A percentile compares a stretch with the other conserved stretches of the same genome.
Evolutionary conservation across 345 rosid genomes (phyloP).

Genomic region (Lepidium africanum): DNA sequence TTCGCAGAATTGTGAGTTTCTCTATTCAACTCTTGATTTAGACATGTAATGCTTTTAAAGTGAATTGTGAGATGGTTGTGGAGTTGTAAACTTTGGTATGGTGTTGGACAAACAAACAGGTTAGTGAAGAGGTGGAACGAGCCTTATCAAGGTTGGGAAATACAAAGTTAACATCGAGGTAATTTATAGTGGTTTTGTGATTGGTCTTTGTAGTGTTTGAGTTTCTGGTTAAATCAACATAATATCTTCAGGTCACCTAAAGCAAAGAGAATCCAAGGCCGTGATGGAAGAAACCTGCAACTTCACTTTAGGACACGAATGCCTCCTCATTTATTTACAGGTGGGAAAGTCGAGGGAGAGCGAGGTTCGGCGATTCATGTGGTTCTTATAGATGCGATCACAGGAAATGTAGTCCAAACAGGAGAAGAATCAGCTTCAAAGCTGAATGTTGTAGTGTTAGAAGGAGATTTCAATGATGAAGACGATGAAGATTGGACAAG

Average conservation of each 20-base stretch:
- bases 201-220: background rate
- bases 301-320: constrained; percentile 77
- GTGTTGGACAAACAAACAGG: constrained; percentile 37
- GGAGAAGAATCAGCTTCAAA: constrained; percentile 67
- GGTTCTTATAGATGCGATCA: constrained; percentile 50
- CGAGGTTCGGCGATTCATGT: constrained; percentile 79
- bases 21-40: background rate
- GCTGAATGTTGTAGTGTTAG: constrained; percentile 67
- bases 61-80: background rate
- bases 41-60: background rate
- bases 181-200: background rate
- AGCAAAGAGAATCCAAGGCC: constrained; percentile 50
- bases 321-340: constrained; percentile 93
- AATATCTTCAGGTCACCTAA: constrained; percentile 42
- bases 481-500: constrained; percentile 55
- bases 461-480: constrained; percentile 80
- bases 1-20: constrained; percentile 76
- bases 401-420: constrained; percentile 54
- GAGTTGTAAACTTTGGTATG: background rate
- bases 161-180: constrained; percentile 53
- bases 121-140: constrained; percentile 92
- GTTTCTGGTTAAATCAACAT: background rate
- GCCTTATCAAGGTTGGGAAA: constrained; percentile 67
- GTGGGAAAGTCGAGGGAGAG: constrained; percentile 90
- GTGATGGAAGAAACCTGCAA: constrained; percentile 52